These are phyloP conservation scores for Cocos nucifera DNA, from an alignment of 176 grass and related monocot genomes.

Conservation along the genomic window DNA sequence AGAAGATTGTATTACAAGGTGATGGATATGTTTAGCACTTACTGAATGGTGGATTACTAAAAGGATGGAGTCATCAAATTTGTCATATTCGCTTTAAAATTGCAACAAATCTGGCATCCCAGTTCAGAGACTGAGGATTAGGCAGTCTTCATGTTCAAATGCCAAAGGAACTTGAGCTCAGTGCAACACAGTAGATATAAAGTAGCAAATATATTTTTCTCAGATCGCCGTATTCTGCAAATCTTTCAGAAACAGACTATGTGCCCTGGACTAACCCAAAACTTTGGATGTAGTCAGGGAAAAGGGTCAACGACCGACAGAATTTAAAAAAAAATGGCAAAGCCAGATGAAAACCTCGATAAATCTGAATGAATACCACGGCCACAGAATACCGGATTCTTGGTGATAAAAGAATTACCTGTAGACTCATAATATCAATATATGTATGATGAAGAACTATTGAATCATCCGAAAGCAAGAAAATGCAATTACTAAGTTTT, in stretches of 20 bases:
- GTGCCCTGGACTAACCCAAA: constrained; percentile 19
- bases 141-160: constrained; percentile 22
- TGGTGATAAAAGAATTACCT: too few species aligned
- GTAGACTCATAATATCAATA: not conserved
- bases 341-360: constrained; percentile 3
- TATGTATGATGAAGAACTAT: not conserved
- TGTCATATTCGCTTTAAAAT: constrained; percentile 31
- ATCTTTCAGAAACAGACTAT: constrained; percentile 29
- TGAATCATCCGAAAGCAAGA: not conserved
- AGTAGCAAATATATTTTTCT: constrained; percentile 18
- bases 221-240: constrained; percentile 14
- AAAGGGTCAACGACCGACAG: constrained; percentile 16
- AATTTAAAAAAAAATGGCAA: not conserved
- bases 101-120: constrained; percentile 24
- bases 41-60: constrained; percentile 17
- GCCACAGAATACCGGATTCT: too few species aligned
- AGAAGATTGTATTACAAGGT: not conserved
- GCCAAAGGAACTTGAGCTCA: constrained; percentile 17
- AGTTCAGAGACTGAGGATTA: constrained; percentile 22
- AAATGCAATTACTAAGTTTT: too few species aligned
- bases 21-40: constrained; percentile 28
- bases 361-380: not conserved
- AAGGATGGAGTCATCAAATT: constrained; percentile 32
- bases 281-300: constrained; percentile 15
- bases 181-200: constrained; percentile 13